Evolutionary conservation across 257 asterid species (phyloP).

Genomic region (Plantago ovata): DNA sequence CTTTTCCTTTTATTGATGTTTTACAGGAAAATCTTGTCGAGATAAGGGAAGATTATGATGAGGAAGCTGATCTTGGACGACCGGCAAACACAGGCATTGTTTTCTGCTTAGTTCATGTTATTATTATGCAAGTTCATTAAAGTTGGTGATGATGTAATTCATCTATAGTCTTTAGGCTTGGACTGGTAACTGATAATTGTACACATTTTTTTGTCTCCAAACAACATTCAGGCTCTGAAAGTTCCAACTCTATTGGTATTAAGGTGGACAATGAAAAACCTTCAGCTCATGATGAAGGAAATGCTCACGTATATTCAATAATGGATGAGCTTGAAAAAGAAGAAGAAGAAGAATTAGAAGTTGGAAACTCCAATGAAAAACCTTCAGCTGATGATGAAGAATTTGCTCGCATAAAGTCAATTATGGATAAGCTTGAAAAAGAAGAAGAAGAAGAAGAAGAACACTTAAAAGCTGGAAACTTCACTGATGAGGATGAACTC

Average conservation of each 20-base stretch:
- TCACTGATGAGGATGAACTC: conserved; percentile 31
- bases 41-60: conserved; percentile 82
- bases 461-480: conserved; percentile 29
- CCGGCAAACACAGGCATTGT: conserved; percentile 44
- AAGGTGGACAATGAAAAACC: conserved; percentile 12
- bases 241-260: conserved; percentile 24
- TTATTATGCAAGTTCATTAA: conserved; percentile 1
- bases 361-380: conserved; percentile 30
- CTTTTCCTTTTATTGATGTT: conserved; percentile 12
- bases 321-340: too few relatives aligned
- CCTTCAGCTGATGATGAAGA: conserved; percentile 52
- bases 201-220: background rate
- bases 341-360: too few relatives aligned
- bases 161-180: conserved; percentile 15
- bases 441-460: conserved; percentile 85
- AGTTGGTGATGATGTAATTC: too few relatives aligned
- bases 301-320: conserved; percentile 7
- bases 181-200: conserved; percentile 3
- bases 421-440: conserved; percentile 69
- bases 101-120: conserved; percentile 7
- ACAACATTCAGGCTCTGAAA: conserved; percentile 27
- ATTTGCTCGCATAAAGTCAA: conserved; percentile 44
- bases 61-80: conserved; percentile 36
- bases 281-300: conserved; percentile 21
- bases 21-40: conserved; percentile 84